These are phyloP conservation scores for Citrus hindsii DNA, from an alignment of 345 rosid species.

Conservation along the genomic window DNA sequence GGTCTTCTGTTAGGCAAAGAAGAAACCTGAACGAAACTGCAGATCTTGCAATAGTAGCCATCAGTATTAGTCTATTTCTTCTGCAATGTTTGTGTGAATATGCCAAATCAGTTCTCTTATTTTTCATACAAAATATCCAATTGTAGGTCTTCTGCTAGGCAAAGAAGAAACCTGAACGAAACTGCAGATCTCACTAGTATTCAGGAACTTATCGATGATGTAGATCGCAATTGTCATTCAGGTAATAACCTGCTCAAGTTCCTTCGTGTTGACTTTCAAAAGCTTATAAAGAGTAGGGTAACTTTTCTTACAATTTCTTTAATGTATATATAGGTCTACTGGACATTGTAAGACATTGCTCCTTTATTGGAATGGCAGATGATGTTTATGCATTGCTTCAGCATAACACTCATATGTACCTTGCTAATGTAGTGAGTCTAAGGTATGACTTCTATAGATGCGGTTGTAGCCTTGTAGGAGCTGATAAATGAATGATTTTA, in stretches of 20 bases:
- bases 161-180: constrained; percentile 91
- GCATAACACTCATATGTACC: constrained; percentile 79
- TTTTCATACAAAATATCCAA: neutral
- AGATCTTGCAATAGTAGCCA: constrained; percentile 33
- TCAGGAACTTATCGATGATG: constrained; percentile 68
- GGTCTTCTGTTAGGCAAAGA: constrained; percentile 83
- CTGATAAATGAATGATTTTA: neutral
- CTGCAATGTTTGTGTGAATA: neutral
- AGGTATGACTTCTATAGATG: constrained; percentile 44
- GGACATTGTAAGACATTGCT: constrained; percentile 71
- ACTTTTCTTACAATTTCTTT: neutral
- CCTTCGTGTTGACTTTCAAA: neutral
- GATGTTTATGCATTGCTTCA: constrained; percentile 86
- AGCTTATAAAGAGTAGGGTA: neutral
- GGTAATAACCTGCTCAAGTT: neutral
- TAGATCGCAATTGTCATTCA: constrained; percentile 43
- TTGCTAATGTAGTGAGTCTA: constrained; percentile 81
- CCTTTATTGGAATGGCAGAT: constrained; percentile 97
- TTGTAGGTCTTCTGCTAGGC: constrained; percentile 69
- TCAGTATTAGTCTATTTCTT: neutral
- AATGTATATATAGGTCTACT: constrained; percentile 55
- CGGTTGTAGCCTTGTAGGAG: neutral
- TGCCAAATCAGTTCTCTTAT: neutral
- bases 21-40: constrained; percentile 90
- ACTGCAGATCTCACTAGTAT: constrained; percentile 90